phyloP scores from a whole-genome alignment of 2,329 filamentous ascomycete species.

The Cyanodermella asteris region DNA sequence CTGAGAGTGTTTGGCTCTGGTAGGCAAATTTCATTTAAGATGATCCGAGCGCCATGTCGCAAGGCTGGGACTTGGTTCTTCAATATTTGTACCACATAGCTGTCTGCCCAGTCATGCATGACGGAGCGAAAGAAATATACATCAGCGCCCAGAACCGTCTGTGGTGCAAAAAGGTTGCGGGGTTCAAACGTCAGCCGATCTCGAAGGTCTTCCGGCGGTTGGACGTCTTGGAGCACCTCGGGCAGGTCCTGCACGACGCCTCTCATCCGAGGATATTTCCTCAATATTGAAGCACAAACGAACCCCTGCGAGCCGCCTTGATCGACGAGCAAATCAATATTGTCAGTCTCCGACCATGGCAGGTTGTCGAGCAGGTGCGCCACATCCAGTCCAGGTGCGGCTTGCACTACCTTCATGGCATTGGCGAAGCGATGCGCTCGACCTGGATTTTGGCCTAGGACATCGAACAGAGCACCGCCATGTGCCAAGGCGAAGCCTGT shows the following conservation, averaged over 20 bases:
- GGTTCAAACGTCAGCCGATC: slow-evolving; percentile 1
- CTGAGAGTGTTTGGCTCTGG: background rate
- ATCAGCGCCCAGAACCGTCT: slow-evolving; percentile 4
- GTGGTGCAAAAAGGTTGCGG: slow-evolving; percentile 4
- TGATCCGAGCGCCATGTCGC: background rate
- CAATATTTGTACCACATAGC: slow-evolving; percentile 3
- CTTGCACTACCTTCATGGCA: slow-evolving; percentile 3
- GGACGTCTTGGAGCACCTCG: background rate
- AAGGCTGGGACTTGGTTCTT: slow-evolving; percentile 2
- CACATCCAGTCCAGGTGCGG: slow-evolving; percentile 1
- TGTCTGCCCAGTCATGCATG: slow-evolving; percentile 4
- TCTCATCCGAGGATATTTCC: slow-evolving; percentile 1
- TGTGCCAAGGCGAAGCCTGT: too few relatives aligned
- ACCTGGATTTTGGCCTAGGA: slow-evolving; percentile 1
- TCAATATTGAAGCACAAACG: slow-evolving; percentile 1
- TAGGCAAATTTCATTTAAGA: slow-evolving; percentile 2
- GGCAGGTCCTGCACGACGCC: slow-evolving; percentile 4
- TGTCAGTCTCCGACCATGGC: slow-evolving; percentile 1
- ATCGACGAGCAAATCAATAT: slow-evolving; percentile 1
- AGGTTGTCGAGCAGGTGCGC: slow-evolving; percentile 2
- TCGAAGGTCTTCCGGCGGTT: slow-evolving; percentile 1
- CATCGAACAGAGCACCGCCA: slow-evolving; percentile 1
- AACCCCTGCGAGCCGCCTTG: slow-evolving; percentile 2
- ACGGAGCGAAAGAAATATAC: slow-evolving; percentile 4
- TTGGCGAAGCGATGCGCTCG: slow-evolving; percentile 3